phyloP scores from a whole-genome alignment of 2,329 filamentous ascomycete genomes.

The Monosporascus sp. region DNA sequence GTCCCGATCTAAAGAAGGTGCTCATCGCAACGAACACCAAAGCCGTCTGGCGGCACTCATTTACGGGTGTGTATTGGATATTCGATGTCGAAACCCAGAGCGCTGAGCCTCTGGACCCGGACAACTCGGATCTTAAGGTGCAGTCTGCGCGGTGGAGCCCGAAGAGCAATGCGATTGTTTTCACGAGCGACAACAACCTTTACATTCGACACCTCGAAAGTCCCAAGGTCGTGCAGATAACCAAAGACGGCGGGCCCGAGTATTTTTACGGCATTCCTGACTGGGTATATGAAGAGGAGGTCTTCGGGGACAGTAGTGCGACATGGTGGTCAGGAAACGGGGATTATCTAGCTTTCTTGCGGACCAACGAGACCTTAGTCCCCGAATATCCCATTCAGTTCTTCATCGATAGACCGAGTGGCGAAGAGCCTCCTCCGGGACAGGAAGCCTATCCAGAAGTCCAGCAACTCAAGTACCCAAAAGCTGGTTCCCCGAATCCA shows the following conservation, averaged over 20 bases:
- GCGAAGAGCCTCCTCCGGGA: slow-evolving; percentile 59
- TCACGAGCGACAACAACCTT: slow-evolving; percentile 85
- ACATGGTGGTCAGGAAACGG: slow-evolving; percentile 96
- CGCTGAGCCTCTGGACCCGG: slow-evolving; percentile 71
- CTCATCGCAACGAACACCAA: slow-evolving; percentile 68
- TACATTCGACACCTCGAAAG: slow-evolving; percentile 64
- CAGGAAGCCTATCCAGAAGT: slow-evolving; percentile 89
- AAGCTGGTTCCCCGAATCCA: slow-evolving; percentile 90
- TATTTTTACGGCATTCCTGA: slow-evolving; percentile 95
- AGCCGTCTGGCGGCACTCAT: slow-evolving; percentile 87
- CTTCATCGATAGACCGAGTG: slow-evolving; percentile 82
- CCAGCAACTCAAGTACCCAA: slow-evolving; percentile 92
- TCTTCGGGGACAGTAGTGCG: slow-evolving; percentile 71
- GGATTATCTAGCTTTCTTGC: slow-evolving; percentile 82
- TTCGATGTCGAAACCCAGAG: slow-evolving; percentile 80
- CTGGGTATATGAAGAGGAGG: slow-evolving; percentile 91
- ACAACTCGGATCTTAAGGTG: slow-evolving; percentile 57
- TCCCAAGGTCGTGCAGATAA: slow-evolving; percentile 64
- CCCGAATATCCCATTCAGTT: slow-evolving; percentile 92
- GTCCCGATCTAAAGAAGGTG: slow-evolving; percentile 78
- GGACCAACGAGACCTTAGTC: slow-evolving; percentile 88
- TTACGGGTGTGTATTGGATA: slow-evolving; percentile 81
- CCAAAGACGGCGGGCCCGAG: slow-evolving; percentile 77
- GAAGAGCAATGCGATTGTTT: slow-evolving; percentile 79
- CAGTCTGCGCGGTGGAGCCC: slow-evolving; percentile 91